Evolutionary conservation across 495 filamentous ascomycete species (phyloP), one percentile per base, ranked within the genome.

Genomic region (Lasiosphaeris hirsuta): DNA sequence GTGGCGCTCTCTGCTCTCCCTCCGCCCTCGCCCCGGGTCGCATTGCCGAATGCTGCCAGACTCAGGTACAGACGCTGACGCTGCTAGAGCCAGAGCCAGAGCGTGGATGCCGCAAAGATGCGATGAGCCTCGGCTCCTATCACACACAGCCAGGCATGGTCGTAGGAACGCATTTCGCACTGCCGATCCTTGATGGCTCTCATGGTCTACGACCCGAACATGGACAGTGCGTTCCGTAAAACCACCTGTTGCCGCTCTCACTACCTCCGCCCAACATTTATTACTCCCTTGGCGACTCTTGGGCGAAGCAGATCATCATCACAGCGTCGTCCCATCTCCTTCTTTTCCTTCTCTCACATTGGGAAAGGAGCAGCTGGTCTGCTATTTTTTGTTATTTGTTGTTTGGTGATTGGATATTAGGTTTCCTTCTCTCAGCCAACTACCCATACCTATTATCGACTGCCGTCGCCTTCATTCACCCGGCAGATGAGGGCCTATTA

Each of bases 291-390:
- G 41, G 53, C 41, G 34, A 45, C n/a, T 34, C 40, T n/a, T 45
- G 40, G 42, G 49, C 8, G 15, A 36, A 37, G 35, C 38, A 51
- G 53, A 55, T 45, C 41, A 47, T 47, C 51, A 37, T 33, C 46
- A 30, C 35, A 15, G 13, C 23, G 11, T 14, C 53, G 15, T 38
- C 33, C 33, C 53, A 5, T 46, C 34, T 46, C 30, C 42, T 55
- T 55, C 42, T 46, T 46, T 55, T 47, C 17, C 37, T 15, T 55
- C 14, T 36, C 30, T 44, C 37, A 34, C 10, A 19, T 55, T 15
- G 53, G 42, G 42, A 55, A 55, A 36, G 53, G 46, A 41, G 53
- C 53, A 55, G 53, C 53, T 55, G 53, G 53, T 36, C 49, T 51
- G 49, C 49, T 19, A 37, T 55, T 10, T 55, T 18, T n/a, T n/a